Evolutionary conservation across 768 basidiomycete species (phyloP), one percentile per base, ranked within the genome.

Genomic region (Cubamyces lactineus): DNA sequence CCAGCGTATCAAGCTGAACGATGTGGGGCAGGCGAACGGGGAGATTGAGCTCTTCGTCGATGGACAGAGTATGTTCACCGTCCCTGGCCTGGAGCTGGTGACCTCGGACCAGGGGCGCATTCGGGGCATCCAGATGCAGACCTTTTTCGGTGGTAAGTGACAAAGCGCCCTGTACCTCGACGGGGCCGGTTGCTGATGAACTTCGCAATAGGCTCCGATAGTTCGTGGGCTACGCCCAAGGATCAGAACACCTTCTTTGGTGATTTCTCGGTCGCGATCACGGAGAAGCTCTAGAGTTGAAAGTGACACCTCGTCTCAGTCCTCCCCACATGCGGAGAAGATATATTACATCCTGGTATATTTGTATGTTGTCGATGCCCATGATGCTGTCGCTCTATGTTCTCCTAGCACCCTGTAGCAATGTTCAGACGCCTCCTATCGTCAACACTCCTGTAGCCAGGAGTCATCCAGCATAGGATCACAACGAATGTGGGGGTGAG

Each of bases 1-100:
- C 24, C 81, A 91, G 75, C 84, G 91, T 63, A 82, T 93, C 53
- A 80, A 80, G 72, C 82, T 93, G 68, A 94, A 94, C 73, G 86
- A 87, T 60, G 80, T 79, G 30, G 87, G 87, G 9, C 65, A 82
- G 71, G 78, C 82, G 12, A 88, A 94, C 68, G 91, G 91, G 62
- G 85, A 89, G 74, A 71, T 91, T 46, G 77, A 89, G 71, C 74
- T 92, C 21, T 88, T 83, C 70, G 81, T 82, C 42, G 80, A 86
- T 62, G 89, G 89, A 26, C 71, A 82, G 75, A 85, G 83, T 66
- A 84, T 86, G 55, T 79, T 91, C 70, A 81, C 77, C 56, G 80
- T 85, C 41, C 67, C 65, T 13, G 85, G 84, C 21, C 75, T 91
- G 21, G 78, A 83, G 59, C 75, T 91, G 19, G 75, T 84, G 52